Conservation (phyloP, 768 basidiomycete genomes). For the Amyloporia xantha region DNA sequence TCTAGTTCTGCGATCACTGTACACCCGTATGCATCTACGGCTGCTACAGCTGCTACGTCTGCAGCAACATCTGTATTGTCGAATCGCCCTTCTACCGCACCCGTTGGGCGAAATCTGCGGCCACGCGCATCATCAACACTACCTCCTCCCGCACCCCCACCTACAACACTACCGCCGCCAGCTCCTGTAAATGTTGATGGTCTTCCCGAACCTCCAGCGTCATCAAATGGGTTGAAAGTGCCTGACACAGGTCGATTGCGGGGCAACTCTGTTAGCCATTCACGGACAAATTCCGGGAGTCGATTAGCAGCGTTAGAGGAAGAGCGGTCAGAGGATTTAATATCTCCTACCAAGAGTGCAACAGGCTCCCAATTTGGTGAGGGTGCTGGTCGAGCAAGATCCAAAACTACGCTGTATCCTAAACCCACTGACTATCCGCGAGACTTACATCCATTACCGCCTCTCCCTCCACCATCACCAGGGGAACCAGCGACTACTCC, state of each 20-base stretch:
- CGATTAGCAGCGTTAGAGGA: slow-evolving; percentile 58
- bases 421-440: not conserved
- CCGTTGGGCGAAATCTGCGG: slow-evolving; percentile 17
- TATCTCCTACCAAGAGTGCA: not conserved
- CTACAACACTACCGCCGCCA: slow-evolving; percentile 52
- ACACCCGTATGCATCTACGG: slow-evolving; percentile 14
- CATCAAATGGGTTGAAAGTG: slow-evolving; percentile 26
- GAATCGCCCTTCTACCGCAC: slow-evolving; percentile 6
- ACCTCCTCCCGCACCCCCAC: slow-evolving; percentile 62
- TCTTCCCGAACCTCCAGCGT: slow-evolving; percentile 24
- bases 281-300: slow-evolving; percentile 47
- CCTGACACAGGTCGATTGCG: slow-evolving; percentile 36
- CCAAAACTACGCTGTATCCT: not conserved
- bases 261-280: slow-evolving; percentile 46
- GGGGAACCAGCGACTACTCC: slow-evolving; percentile 13
- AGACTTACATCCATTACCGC: slow-evolving; percentile 57
- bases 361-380: not conserved
- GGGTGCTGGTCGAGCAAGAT: not conserved
- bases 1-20: slow-evolving; percentile 4
- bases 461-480: slow-evolving; percentile 44
- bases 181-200: slow-evolving; percentile 35
- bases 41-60: not conserved
- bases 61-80: not conserved
- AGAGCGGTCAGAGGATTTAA: slow-evolving; percentile 33
- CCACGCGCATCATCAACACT: slow-evolving; percentile 53